Evolutionary conservation across 345 rosid genomes (phyloP).

Genomic region (Populus pruinosa): DNA sequence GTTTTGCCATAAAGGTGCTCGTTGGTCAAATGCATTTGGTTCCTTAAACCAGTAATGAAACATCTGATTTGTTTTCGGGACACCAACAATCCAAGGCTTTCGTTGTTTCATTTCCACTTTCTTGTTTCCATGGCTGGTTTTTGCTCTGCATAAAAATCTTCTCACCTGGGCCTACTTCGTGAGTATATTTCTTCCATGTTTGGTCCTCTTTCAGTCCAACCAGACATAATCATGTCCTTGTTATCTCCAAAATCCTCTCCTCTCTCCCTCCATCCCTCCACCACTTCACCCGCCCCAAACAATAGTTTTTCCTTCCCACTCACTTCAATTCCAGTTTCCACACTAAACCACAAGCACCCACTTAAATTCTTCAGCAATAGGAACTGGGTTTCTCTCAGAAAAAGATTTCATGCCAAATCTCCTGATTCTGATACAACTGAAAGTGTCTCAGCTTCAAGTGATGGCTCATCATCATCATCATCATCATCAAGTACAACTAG

Average conservation of each 20-base stretch:
- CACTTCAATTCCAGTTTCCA: slow-evolving; percentile 21
- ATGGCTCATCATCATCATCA: slow-evolving; percentile 5
- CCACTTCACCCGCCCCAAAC: not conserved
- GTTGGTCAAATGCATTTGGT: too few relatives aligned
- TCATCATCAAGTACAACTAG: slow-evolving; percentile 22
- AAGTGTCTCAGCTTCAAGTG: not conserved
- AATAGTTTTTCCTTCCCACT: not conserved
- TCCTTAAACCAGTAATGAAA: too few relatives aligned
- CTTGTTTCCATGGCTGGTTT: too few relatives aligned
- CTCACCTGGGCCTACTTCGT: too few relatives aligned
- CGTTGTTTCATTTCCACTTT: too few relatives aligned
- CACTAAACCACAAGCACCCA: slow-evolving; percentile 2
- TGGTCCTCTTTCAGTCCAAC: too few relatives aligned
- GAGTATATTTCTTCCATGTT: too few relatives aligned
- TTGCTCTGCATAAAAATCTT: too few relatives aligned
- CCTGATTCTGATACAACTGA: slow-evolving; percentile 19
- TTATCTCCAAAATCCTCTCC: not conserved
- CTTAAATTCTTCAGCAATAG: slow-evolving; percentile 4
- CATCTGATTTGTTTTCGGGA: too few relatives aligned
- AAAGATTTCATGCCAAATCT: slow-evolving; percentile 30
- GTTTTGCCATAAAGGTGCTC: too few relatives aligned
- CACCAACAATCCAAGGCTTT: too few relatives aligned
- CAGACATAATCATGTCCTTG: not conserved
- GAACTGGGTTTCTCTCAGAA: slow-evolving; percentile 26
- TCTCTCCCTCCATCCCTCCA: not conserved